Evolutionary conservation across 805 yeast species (phyloP).

Genomic region (Dipodascus geniculatus): DNA sequence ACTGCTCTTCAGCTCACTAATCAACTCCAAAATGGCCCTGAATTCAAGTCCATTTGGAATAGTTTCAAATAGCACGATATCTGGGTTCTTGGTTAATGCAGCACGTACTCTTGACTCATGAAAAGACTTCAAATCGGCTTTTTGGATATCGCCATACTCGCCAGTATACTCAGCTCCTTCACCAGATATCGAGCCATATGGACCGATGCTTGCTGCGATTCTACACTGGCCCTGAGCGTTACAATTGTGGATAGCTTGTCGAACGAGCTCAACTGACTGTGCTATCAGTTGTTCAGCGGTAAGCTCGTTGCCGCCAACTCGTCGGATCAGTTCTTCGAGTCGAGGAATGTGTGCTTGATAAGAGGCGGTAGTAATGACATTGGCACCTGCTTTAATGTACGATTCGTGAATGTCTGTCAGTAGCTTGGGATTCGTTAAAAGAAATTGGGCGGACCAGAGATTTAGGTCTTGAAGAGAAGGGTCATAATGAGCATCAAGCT

Average conservation of each 20-base stretch:
- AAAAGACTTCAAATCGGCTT: slow-evolving; percentile 34
- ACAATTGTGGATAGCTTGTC: slow-evolving; percentile 16
- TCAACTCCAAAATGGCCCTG: slow-evolving; percentile 34
- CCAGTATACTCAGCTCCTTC: slow-evolving; percentile 70
- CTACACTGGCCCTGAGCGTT: slow-evolving; percentile 6
- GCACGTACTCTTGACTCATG: slow-evolving; percentile 37
- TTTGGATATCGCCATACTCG: slow-evolving; percentile 35
- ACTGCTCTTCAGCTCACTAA: slow-evolving; percentile 22
- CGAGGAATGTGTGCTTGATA: slow-evolving; percentile 44
- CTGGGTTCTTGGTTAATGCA: slow-evolving; percentile 30
- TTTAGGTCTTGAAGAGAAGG: slow-evolving; percentile 35
- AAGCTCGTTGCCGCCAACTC: slow-evolving; percentile 6
- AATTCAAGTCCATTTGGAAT: slow-evolving; percentile 53
- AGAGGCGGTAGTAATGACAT: slow-evolving; percentile 42
- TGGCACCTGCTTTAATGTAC: slow-evolving; percentile 44
- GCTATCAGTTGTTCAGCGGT: slow-evolving; percentile 9
- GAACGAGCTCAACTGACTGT: slow-evolving; percentile 18
- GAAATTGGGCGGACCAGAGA: slow-evolving; percentile 52
- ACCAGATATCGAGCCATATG: slow-evolving; percentile 61
- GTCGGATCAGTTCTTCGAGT: neutral
- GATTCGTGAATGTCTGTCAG: slow-evolving; percentile 38
- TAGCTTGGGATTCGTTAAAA: slow-evolving; percentile 33
- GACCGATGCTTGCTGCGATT: slow-evolving; percentile 61
- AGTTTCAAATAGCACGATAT: slow-evolving; percentile 58
- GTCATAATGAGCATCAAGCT: slow-evolving; percentile 33